These are phyloP conservation scores for Catenaria anguillulae DNA, from an alignment of 371 early-diverging fungal species.

Conservation along the genomic window DNA sequence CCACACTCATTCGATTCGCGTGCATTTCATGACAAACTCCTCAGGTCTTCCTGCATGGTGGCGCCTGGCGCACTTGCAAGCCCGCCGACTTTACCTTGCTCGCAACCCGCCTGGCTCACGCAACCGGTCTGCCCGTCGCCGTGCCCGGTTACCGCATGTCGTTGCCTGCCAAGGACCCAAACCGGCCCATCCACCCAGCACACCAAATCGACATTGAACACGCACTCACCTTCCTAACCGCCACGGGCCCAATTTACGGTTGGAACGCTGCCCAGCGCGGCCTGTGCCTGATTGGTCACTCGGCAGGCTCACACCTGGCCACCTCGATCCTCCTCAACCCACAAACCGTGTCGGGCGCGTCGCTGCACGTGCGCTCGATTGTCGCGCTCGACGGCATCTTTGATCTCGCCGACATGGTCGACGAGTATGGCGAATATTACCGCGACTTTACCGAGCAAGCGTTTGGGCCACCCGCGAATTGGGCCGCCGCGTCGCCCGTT, in stretches of 20 bases:
- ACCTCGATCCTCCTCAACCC: not conserved
- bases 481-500: constrained; percentile 32
- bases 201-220: not conserved
- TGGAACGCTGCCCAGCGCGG: too few relatives aligned
- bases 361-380: constrained; percentile 18
- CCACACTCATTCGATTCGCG: too few relatives aligned
- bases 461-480: constrained; percentile 30
- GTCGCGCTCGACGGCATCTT: constrained; percentile 69
- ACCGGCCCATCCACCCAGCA: not conserved
- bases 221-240: not conserved
- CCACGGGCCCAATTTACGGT: not conserved
- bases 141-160: constrained; percentile 4
- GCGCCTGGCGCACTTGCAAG: not conserved
- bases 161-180: not conserved
- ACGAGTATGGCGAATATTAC: constrained; percentile 53
- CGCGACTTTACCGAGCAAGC: constrained; percentile 49
- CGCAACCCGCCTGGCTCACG: not conserved
- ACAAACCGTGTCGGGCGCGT: not conserved
- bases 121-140: not conserved
- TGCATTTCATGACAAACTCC: too few relatives aligned
- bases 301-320: not conserved
- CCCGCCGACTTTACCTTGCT: not conserved
- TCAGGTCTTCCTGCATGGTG: constrained; percentile 2
- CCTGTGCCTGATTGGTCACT: not conserved
- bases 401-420: constrained; percentile 44